Evolutionary conservation across 352 stramenopile genomes (phyloP).

Genomic region (Globisporangium carolinianum): DNA sequence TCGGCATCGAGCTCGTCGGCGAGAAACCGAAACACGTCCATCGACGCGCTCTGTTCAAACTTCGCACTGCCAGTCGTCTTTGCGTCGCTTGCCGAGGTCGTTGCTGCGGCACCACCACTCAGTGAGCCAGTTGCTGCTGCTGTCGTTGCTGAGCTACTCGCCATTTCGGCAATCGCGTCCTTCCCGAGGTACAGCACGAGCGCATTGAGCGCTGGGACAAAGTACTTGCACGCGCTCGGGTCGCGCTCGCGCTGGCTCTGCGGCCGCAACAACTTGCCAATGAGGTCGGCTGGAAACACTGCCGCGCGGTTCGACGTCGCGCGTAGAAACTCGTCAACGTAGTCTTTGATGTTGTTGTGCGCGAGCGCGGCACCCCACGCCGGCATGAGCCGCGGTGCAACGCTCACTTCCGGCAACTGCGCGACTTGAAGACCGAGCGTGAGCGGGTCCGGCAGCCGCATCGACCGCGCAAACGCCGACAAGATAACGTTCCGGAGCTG

Average conservation of each 20-base stretch:
- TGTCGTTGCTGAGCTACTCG: conserved; percentile 18
- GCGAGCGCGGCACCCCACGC: conserved; percentile 92
- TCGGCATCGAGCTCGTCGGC: conserved; percentile 94
- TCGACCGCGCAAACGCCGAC: conserved; percentile 95
- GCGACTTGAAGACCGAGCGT: conserved; percentile 97
- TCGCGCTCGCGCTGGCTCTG: conserved; percentile 61
- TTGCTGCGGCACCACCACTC: conserved; percentile 3
- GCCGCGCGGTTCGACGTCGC: conserved; percentile 82
- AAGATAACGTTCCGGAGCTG: conserved; percentile 98
- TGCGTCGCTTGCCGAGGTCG: not conserved
- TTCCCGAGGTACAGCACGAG: conserved; percentile 83
- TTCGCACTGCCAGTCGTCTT: conserved; percentile 31
- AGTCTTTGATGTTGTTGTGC: conserved; percentile 85
- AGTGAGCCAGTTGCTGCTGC: not conserved
- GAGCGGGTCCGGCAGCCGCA: conserved; percentile 96
- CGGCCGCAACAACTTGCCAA: conserved; percentile 65
- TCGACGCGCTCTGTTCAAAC: conserved; percentile 83
- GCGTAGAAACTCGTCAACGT: conserved; percentile 95
- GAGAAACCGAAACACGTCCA: conserved; percentile 95
- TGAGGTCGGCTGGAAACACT: conserved; percentile 80
- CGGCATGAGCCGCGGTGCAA: conserved; percentile 92
- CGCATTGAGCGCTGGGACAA: conserved; percentile 93
- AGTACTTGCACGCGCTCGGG: conserved; percentile 70
- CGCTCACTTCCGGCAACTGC: conserved; percentile 93
- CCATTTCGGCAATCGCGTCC: conserved; percentile 79